Base-by-base conservation (phyloP, 2,329 filamentous ascomycete genomes). In the Cercospora nicotianae region DNA sequence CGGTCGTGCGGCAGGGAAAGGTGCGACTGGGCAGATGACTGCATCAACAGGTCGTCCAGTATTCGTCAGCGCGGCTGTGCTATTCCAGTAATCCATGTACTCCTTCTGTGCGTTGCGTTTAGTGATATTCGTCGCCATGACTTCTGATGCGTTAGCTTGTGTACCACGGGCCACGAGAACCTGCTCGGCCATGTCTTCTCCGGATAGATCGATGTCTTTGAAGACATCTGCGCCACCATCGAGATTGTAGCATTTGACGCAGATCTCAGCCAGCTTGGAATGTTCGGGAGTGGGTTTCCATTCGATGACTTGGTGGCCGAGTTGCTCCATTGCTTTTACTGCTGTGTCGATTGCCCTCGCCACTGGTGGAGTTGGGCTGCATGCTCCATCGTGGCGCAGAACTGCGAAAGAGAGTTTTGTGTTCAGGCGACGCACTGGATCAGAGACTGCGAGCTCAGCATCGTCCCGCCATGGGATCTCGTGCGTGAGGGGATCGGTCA, bases 11-110 rank as follows among this genome's bases (percentile, higher is more conserved):
- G 62, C 84, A 2, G 84, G 79, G 60, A 83, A 83, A 0, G 86
- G 83, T 1, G 84, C 83, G 8, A 85, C 72, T 0, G 85, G 83
- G 68, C 81, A 79, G 16, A 87, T 82, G 1, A 87, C 74, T 0
- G 83, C 85, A 72, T 90, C 88, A 0, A 89, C 85, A 16, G 78
- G 76, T 55, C 75, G 67, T 3, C 78, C 78, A 2, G 79, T 86
- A 28, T 82, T 83, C 0, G 85, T 87, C n/a, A 80, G 58, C 3
- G 80, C 76, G 0, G 77, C 80, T 0, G 86, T 88, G 13, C 80
- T 83, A 69, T 89, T 88, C 87, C 87, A 89, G 73, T 88, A 90
- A 62, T 90, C 87, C 76, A 87, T 83, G 70, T 90, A 90, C 18
- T 81, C 77, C 67, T 85, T 85, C 72, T 88, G 86, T 60, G 83